phyloP scores from a whole-genome alignment of 345 rosid species.

The Turnera subulata region DNA sequence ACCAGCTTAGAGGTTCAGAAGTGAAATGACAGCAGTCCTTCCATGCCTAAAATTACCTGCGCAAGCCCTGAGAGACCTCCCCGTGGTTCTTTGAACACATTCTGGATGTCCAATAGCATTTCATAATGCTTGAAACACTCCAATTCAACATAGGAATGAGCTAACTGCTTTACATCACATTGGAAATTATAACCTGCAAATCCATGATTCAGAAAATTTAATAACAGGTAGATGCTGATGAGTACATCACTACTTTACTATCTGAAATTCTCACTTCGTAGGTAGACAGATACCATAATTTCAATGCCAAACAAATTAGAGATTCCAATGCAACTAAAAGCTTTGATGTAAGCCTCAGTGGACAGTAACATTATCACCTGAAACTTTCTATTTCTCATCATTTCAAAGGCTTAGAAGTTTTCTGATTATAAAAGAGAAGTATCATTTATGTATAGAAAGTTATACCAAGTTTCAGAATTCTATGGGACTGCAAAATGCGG shows the following conservation, averaged over 20 bases:
- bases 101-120: constrained; percentile 80
- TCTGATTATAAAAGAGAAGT: neutral
- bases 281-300: no score
- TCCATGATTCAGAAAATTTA: neutral
- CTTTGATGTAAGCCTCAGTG: no score
- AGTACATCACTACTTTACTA: no score
- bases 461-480: constrained; percentile 80
- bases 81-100: constrained; percentile 53
- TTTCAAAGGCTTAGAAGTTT: neutral
- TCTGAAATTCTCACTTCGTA: no score
- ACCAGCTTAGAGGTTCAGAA: neutral
- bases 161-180: constrained; percentile 66
- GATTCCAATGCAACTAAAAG: no score
- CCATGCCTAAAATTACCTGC: constrained; percentile 40
- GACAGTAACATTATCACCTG: no score
- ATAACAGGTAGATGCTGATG: no score
- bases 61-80: constrained; percentile 92
- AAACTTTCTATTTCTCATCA: neutral
- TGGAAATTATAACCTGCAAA: constrained; percentile 80
- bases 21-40: constrained; percentile 4
- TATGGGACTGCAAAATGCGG: constrained; percentile 69
- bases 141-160: constrained; percentile 61
- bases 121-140: constrained; percentile 78
- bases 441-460: no score
- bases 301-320: no score